These are phyloP conservation scores for Cinchona pubescens DNA, from an alignment of 257 asterid species.

Conservation along the genomic window DNA sequence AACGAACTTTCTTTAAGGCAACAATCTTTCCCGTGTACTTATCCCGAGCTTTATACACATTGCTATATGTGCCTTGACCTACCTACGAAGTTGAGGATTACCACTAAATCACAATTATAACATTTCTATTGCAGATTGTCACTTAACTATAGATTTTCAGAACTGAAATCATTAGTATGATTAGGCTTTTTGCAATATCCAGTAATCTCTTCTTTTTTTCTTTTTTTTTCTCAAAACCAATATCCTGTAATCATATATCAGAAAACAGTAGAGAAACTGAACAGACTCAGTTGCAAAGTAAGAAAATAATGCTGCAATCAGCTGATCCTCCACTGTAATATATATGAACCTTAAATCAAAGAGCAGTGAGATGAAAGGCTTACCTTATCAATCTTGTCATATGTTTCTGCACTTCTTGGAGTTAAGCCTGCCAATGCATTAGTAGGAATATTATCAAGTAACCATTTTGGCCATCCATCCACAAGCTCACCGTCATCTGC, in stretches of 20 bases:
- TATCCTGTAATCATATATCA: background rate
- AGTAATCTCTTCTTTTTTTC: too few species aligned
- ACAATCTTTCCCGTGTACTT: conserved; percentile 58
- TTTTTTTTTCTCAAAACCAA: too few species aligned
- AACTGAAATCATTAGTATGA: background rate
- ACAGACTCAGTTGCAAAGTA: background rate
- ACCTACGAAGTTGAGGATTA: conserved; percentile 34
- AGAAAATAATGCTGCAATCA: background rate
- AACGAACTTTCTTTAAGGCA: conserved; percentile 75
- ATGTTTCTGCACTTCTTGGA: conserved; percentile 79
- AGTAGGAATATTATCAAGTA: conserved; percentile 59
- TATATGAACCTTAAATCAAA: background rate
- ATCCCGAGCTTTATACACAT: conserved; percentile 76
- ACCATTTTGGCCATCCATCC: conserved; percentile 90
- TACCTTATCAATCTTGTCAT: conserved; percentile 77
- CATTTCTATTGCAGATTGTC: too few species aligned
- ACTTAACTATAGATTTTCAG: too few species aligned
- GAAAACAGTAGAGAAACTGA: background rate
- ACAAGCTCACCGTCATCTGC: conserved; percentile 44
- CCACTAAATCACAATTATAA: background rate
- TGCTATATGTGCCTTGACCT: conserved; percentile 83
- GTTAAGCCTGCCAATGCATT: conserved; percentile 62
- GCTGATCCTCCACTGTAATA: background rate
- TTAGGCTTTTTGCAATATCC: background rate
- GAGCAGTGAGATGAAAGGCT: conserved; percentile 1